Conservation (phyloP, 2,329 filamentous ascomycete genomes). For the Didymella keratinophila region DNA sequence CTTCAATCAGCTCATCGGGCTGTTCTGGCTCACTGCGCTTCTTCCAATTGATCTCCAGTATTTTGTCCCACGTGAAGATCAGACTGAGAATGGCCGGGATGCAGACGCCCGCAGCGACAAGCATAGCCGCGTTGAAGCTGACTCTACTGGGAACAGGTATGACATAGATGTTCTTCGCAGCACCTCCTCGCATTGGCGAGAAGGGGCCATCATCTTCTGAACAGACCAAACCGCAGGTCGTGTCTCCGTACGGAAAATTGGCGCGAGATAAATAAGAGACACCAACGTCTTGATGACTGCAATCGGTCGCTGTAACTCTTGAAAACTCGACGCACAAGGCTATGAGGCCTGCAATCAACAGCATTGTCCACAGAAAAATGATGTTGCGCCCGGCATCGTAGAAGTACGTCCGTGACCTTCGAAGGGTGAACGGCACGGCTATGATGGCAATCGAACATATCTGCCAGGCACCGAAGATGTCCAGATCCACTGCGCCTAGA, state of each 20-base stretch:
- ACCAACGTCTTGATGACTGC: conserved; percentile 53
- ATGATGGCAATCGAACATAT: conserved; percentile 71
- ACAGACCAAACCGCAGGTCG: conserved; percentile 60
- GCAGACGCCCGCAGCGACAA: conserved; percentile 70
- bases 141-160: conserved; percentile 65
- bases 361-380: conserved; percentile 71
- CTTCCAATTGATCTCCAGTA: conserved; percentile 69
- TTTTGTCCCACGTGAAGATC: conserved; percentile 69
- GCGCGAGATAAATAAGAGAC: conserved; percentile 49
- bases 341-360: conserved; percentile 67
- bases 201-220: conserved; percentile 56
- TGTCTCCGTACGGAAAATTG: conserved; percentile 57
- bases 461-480: conserved; percentile 73
- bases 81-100: conserved; percentile 70
- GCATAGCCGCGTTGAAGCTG: conserved; percentile 66
- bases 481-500: conserved; percentile 70
- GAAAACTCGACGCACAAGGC: conserved; percentile 72
- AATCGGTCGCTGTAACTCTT: conserved; percentile 57
- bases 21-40: conserved; percentile 49
- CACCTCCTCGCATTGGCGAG: conserved; percentile 63
- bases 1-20: conserved; percentile 56
- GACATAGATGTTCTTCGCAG: conserved; percentile 69
- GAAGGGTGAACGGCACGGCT: conserved; percentile 68
- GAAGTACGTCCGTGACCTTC: conserved; percentile 70
- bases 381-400: conserved; percentile 68